A percentile compares a stretch with the other conserved stretches of the same genome.
Conservation (phyloP, 1,139 yeast species). For the Wickerhamiella infanticola region DNA sequence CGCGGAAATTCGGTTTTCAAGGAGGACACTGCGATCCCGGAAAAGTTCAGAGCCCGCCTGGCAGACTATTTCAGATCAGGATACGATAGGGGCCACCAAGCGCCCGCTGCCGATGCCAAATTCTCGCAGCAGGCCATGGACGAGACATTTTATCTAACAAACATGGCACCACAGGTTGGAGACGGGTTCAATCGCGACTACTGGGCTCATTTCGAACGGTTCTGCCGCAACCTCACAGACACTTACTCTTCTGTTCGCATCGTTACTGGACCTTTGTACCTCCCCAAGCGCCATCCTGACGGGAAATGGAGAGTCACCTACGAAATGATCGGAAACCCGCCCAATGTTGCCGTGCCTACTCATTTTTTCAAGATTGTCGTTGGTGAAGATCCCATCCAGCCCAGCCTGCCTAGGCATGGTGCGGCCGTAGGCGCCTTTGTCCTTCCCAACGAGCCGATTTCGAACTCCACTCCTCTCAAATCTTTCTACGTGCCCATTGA, state of each 20-base stretch:
- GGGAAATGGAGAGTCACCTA: conserved; percentile 73
- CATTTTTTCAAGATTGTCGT: conserved; percentile 85
- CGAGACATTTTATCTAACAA: conserved; percentile 77
- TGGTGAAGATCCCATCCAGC: conserved; percentile 45
- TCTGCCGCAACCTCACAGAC: conserved; percentile 58
- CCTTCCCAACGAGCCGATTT: conserved; percentile 65
- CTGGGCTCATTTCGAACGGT: conserved; percentile 95
- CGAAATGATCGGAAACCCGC: conserved; percentile 95
- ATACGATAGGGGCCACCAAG: conserved; percentile 92
- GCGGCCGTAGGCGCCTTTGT: conserved; percentile 86
- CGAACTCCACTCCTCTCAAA: conserved; percentile 53
- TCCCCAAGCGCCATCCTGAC: conserved; percentile 62
- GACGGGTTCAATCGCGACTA: conserved; percentile 90
- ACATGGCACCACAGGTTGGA: conserved; percentile 95
- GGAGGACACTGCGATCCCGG: conserved; percentile 80
- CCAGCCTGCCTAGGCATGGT: conserved; percentile 28
- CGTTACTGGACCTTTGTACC: conserved; percentile 84
- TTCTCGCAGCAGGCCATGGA: conserved; percentile 84
- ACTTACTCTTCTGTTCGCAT: conserved; percentile 61
- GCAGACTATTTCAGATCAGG: conserved; percentile 90
- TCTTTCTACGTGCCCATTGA: conserved; percentile 78
- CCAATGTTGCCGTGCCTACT: conserved; percentile 92
- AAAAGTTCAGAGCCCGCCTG: conserved; percentile 54
- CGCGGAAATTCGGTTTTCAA: conserved; percentile 67
- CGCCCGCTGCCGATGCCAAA: conserved; percentile 96